A percentile compares a stretch with the other conserved stretches of the same genome.
Conservation (phyloP, 305 asterid species). For the Fraxinus nigra region DNA sequence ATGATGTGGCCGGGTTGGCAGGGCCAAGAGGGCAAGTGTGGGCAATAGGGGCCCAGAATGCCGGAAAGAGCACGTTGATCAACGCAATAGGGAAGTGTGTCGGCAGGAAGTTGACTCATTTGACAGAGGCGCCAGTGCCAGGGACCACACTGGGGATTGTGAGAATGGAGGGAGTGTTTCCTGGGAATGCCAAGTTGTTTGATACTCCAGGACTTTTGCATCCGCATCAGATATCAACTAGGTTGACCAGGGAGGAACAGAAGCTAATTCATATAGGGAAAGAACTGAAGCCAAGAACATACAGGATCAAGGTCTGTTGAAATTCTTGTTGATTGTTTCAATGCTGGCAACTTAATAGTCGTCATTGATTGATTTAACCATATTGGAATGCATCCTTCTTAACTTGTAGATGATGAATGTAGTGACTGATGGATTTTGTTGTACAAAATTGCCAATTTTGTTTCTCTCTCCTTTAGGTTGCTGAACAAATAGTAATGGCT, state of each 20-base stretch:
- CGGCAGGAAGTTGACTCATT: conserved; percentile 56
- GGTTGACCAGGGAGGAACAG: conserved; percentile 76
- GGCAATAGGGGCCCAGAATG: conserved; percentile 93
- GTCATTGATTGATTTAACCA: conserved; percentile 11
- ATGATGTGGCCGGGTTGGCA: conserved; percentile 65
- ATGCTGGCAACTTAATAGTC: not conserved
- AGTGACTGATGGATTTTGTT: conserved; percentile 2
- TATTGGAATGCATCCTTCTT: not conserved
- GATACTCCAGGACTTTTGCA: conserved; percentile 92
- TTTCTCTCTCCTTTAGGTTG: not conserved
- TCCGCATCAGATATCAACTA: conserved; percentile 77
- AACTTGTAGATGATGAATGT: not conserved
- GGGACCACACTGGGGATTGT: conserved; percentile 87
- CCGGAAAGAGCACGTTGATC: conserved; percentile 83
- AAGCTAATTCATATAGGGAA: conserved; percentile 54
- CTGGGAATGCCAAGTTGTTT: conserved; percentile 74
- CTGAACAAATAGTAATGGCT: conserved; percentile 3
- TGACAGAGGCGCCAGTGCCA: conserved; percentile 85
- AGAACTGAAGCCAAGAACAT: conserved; percentile 86
- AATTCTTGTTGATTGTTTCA: not conserved
- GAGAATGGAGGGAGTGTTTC: conserved; percentile 89
- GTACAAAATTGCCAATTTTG: not conserved
- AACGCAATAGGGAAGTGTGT: conserved; percentile 66
- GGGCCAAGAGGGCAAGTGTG: conserved; percentile 86
- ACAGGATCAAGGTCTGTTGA: conserved; percentile 69